Conservation (phyloP, 306 rosid genomes). For the Lathyrus aphaca region DNA sequence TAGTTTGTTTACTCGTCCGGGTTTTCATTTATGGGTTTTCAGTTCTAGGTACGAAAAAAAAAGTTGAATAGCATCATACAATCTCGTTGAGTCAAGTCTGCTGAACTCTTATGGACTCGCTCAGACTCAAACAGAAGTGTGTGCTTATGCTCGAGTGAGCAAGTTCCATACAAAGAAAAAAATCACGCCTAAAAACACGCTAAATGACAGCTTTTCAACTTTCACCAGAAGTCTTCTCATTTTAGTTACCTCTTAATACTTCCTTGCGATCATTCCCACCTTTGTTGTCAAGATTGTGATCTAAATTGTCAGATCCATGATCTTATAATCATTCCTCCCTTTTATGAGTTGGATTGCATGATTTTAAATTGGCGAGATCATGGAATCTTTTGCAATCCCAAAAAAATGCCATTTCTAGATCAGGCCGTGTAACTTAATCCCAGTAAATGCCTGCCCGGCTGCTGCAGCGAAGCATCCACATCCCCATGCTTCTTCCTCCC, state of each 20-base stretch:
- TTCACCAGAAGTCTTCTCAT: neutral
- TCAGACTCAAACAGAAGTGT: neutral
- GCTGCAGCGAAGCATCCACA: neutral
- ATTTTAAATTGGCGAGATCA: neutral
- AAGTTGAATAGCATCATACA: conserved; percentile 5
- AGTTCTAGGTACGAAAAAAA: neutral
- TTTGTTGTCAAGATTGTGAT: conserved; percentile 1
- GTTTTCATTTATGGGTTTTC: conserved; percentile 4
- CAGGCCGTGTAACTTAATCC: neutral
- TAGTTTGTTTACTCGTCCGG: neutral
- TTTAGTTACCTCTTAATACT: neutral
- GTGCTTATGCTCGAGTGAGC: neutral
- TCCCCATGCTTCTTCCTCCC: neutral
- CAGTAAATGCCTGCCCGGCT: neutral
- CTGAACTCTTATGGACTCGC: neutral
- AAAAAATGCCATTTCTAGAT: neutral
- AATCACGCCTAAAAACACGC: neutral
- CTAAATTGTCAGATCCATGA: neutral
- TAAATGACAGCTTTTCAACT: neutral
- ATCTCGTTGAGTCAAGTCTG: neutral
- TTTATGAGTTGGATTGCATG: neutral
- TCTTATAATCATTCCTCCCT: neutral
- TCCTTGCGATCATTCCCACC: conserved; percentile 7
- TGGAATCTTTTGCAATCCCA: neutral
- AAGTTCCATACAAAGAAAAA: conserved; percentile 1